Conservation (phyloP, 352 stramenopile genomes). For the Elongisporangium prolatum region DNA sequence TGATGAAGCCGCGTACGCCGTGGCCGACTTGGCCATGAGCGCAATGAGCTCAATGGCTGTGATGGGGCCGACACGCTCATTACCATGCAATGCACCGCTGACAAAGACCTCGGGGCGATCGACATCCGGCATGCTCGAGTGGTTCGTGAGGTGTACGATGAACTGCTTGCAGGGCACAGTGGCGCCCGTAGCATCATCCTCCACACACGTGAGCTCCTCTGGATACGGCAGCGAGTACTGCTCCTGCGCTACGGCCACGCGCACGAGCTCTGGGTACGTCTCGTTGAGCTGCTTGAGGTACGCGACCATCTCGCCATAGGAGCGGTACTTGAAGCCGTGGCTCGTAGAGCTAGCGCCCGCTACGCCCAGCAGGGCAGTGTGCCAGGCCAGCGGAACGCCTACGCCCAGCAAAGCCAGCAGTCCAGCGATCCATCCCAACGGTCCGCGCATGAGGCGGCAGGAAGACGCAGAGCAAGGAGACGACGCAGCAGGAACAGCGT, state of each 20-base stretch:
- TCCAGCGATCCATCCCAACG: neutral
- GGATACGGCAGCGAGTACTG: constrained; percentile 76
- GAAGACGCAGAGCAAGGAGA: neutral
- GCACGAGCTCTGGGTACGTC: constrained; percentile 75
- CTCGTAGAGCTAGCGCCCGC: neutral
- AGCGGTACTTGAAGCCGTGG: constrained; percentile 46
- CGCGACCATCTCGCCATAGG: constrained; percentile 65
- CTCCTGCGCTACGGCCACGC: constrained; percentile 78
- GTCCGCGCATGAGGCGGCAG: neutral
- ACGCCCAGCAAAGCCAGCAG: neutral
- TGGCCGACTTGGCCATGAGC: constrained; percentile 69
- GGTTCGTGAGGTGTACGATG: constrained; percentile 86
- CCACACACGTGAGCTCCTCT: constrained; percentile 51
- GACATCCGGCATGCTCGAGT: constrained; percentile 70
- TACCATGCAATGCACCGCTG: constrained; percentile 94
- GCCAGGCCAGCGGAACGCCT: neutral
- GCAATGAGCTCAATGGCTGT: constrained; percentile 89
- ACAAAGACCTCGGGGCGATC: constrained; percentile 94
- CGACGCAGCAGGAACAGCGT: neutral
- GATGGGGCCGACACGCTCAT: constrained; percentile 92
- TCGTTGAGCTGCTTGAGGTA: constrained; percentile 64
- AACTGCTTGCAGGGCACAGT: constrained; percentile 73
- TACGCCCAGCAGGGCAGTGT: neutral
- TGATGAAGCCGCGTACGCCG: constrained; percentile 18
- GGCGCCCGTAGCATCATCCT: constrained; percentile 31